These are phyloP conservation scores for Westerdykella sp. DNA, from an alignment of 2,329 filamentous ascomycete species.

Conservation along the genomic window DNA sequence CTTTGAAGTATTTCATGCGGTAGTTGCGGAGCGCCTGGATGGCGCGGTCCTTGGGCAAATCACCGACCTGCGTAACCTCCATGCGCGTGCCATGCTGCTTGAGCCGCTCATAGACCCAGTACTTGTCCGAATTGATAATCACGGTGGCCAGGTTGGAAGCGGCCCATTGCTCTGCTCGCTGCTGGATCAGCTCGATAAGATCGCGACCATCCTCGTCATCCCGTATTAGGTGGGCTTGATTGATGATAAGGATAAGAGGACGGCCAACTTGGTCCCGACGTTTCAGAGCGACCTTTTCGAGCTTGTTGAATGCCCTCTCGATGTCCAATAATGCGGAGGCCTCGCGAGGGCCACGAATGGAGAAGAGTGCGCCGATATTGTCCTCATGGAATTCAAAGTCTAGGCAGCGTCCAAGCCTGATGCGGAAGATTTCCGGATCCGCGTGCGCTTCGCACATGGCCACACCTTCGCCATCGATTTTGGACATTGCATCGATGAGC, in stretches of 20 bases:
- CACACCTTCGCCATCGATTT: slow-evolving; percentile 79
- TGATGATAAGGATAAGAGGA: slow-evolving; percentile 88
- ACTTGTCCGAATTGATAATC: slow-evolving; percentile 95
- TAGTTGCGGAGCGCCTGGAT: slow-evolving; percentile 72
- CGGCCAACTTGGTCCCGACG: slow-evolving; percentile 56
- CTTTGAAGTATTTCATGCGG: slow-evolving; percentile 68
- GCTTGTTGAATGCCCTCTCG: slow-evolving; percentile 92
- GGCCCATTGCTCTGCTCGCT: slow-evolving; percentile 94
- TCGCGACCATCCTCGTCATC: slow-evolving; percentile 92
- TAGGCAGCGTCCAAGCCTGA: slow-evolving; percentile 84
- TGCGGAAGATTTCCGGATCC: slow-evolving; percentile 89
- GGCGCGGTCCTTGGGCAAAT: slow-evolving; percentile 73
- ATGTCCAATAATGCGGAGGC: slow-evolving; percentile 91
- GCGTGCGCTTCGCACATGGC: slow-evolving; percentile 97
- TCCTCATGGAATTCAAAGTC: slow-evolving; percentile 98
- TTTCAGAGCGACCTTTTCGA: slow-evolving; percentile 86
- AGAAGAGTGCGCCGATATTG: slow-evolving; percentile 94
- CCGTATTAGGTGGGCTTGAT: slow-evolving; percentile 83
- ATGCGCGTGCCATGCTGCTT: slow-evolving; percentile 91
- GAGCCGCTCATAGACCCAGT: slow-evolving; percentile 94
- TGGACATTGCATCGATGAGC: slow-evolving; percentile 92
- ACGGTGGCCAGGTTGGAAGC: slow-evolving; percentile 83
- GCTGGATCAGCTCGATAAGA: slow-evolving; percentile 87
- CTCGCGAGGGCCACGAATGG: slow-evolving; percentile 84
- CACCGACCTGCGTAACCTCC: slow-evolving; percentile 82